Evolutionary conservation across 2,329 filamentous ascomycete genomes (phyloP).

Genomic region (Aspergillus sojae): DNA sequence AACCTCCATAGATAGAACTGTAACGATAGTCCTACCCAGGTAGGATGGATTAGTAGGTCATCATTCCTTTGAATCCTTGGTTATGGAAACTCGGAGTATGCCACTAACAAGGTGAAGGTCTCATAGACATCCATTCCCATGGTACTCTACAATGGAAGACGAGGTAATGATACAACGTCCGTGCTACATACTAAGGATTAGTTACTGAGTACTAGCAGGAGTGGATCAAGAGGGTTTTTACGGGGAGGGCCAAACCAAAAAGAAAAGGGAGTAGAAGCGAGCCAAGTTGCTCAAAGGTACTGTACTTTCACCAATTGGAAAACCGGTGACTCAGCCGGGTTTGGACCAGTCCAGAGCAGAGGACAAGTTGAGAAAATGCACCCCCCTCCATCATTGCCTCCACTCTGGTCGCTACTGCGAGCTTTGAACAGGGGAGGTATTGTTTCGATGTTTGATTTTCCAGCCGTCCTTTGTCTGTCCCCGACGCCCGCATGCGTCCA

Average conservation of each 20-base stretch:
- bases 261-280: background rate
- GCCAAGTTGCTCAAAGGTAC: background rate
- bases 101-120: background rate
- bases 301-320: background rate
- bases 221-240: background rate
- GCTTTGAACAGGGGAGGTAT: constrained; percentile 11
- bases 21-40: background rate
- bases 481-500: constrained; percentile 28
- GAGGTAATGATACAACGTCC: constrained; percentile 4
- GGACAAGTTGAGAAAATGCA: background rate
- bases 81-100: background rate
- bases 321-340: constrained; percentile 7
- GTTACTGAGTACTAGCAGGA: background rate
- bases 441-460: constrained; percentile 23
- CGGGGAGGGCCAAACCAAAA: no score
- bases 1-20: background rate
- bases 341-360: constrained; percentile 15
- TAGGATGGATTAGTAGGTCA: background rate
- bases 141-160: background rate
- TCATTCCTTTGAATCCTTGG: background rate
- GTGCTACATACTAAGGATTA: background rate
- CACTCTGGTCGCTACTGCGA: background rate
- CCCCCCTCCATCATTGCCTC: background rate
- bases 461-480: constrained; percentile 36
- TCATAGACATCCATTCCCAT: constrained; percentile 1